Evolutionary conservation across 2,329 filamentous ascomycete genomes (phyloP).

Genomic region (Sporothrix pallida): DNA sequence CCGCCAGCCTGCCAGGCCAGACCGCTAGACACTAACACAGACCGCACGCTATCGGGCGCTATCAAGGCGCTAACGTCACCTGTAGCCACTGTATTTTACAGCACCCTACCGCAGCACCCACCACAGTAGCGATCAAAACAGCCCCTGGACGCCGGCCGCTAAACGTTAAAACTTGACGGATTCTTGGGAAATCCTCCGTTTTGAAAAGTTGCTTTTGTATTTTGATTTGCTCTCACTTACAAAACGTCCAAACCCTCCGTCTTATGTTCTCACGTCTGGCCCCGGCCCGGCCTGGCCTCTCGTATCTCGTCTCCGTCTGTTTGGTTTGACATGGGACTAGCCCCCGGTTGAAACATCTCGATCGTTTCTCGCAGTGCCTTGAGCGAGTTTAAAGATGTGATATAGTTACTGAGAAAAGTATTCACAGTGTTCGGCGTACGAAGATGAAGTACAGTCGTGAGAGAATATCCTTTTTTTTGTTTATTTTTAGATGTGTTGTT

Average conservation of each 20-base stretch:
- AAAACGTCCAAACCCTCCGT: neutral
- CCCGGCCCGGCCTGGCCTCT: neutral
- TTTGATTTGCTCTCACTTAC: too few species aligned
- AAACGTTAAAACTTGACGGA: neutral
- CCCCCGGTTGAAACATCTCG: slow-evolving; percentile 4
- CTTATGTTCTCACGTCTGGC: neutral
- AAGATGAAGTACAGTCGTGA: neutral
- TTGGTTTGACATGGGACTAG: neutral
- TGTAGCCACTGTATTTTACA: neutral
- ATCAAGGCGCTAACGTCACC: too few species aligned
- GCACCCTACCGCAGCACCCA: neutral
- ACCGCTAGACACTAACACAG: neutral
- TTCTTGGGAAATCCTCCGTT: neutral
- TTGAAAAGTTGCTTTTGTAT: neutral
- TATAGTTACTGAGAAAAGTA: neutral
- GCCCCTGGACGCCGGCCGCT: neutral
- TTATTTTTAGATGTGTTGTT: neutral
- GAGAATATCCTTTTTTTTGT: too few species aligned
- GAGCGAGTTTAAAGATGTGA: neutral
- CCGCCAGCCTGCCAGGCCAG: neutral
- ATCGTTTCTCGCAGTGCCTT: slow-evolving; percentile 10
- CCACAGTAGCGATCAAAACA: neutral
- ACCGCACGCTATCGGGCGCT: too few species aligned
- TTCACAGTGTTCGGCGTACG: too few species aligned
- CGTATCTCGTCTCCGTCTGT: slow-evolving; percentile 21